phyloP scores from a whole-genome alignment of 1,284 basidiomycete genomes.

The Papiliotrema fonsecae region DNA sequence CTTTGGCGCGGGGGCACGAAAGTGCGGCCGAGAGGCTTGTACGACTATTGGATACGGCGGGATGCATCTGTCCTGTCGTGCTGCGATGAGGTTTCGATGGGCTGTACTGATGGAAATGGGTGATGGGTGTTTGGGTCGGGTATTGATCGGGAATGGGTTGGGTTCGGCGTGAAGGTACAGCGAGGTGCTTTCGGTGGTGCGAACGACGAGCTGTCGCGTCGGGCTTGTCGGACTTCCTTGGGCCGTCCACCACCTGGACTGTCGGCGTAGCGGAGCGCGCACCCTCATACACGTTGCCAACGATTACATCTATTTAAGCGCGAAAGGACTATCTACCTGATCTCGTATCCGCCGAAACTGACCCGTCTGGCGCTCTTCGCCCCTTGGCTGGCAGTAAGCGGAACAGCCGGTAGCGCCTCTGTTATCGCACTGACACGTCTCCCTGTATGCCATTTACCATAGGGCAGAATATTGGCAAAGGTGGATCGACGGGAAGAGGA shows the following conservation, averaged over 20 bases:
- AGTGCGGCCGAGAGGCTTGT: slow-evolving; percentile 4
- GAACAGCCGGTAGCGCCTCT: background rate
- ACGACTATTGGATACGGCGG: slow-evolving; percentile 1
- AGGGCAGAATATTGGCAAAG: background rate
- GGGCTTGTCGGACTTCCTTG: no score
- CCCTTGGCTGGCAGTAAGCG: background rate
- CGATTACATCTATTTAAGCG: no score
- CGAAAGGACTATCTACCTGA: background rate
- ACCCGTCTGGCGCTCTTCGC: background rate
- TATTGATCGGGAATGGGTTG: no score
- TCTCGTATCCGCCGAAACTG: slow-evolving; percentile 3
- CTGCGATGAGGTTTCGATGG: no score
- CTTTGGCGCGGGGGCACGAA: background rate
- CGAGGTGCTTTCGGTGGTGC: no score
- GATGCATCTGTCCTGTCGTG: slow-evolving; percentile 2
- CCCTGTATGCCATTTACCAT: background rate
- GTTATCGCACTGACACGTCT: background rate
- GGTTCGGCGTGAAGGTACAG: no score
- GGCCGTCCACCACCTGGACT: no score
- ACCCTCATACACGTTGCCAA: no score
- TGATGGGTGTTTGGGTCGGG: no score
- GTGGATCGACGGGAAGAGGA: background rate
- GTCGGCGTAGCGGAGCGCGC: no score
- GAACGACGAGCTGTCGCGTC: no score
- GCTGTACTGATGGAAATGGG: no score